phyloP scores from a whole-genome alignment of 441 rosid species.

The Croton setiger region DNA sequence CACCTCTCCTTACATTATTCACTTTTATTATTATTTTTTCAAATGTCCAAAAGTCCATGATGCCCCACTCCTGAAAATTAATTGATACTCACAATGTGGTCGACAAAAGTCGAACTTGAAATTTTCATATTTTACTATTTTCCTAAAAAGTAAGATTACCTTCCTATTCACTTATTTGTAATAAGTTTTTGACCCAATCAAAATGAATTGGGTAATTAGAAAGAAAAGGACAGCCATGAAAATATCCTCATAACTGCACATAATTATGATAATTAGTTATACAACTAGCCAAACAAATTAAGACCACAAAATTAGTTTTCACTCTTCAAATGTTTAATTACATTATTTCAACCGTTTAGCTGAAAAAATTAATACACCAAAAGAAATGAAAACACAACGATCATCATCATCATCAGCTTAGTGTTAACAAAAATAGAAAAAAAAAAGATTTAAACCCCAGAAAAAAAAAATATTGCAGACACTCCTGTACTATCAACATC shows the following conservation, averaged over 20 bases:
- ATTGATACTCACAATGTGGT: no score
- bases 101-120: no score
- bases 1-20: conserved; percentile 5
- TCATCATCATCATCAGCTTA: conserved; percentile 7
- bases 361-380: conserved; percentile 19
- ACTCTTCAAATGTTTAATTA: conserved; percentile 23
- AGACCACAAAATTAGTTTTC: conserved; percentile 28
- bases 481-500: conserved; percentile 37
- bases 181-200: background rate
- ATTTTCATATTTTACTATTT: background rate
- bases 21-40: conserved; percentile 8
- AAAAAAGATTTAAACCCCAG: background rate
- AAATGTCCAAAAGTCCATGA: no score
- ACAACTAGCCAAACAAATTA: conserved; percentile 2
- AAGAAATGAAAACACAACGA: background rate
- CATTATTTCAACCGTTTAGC: conserved; percentile 24
- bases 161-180: no score
- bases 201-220: background rate
- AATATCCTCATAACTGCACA: conserved; percentile 19
- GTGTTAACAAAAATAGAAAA: background rate
- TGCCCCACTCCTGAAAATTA: no score
- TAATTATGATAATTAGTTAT: conserved; percentile 18
- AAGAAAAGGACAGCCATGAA: conserved; percentile 28
- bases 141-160: no score
- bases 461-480: conserved; percentile 15